Evolutionary conservation across 495 filamentous ascomycete species (phyloP).

Genomic region (Lichina pygmaea): DNA sequence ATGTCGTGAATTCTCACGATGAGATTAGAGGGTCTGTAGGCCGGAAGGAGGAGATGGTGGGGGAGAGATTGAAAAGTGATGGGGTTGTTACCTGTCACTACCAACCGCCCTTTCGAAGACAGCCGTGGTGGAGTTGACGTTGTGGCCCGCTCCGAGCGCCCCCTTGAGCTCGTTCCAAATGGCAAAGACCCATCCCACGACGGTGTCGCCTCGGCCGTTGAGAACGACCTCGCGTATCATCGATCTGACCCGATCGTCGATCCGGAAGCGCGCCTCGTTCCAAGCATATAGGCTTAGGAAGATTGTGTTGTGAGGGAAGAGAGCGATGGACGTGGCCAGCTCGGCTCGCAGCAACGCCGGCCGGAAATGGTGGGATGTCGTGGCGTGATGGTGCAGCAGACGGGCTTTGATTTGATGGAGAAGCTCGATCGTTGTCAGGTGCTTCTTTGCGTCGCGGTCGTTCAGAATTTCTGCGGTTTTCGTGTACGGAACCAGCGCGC

Average conservation of each 20-base stretch:
- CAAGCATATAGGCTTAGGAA: constrained; percentile 45
- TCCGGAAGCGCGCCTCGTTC: constrained; percentile 36
- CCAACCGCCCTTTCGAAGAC: constrained; percentile 46
- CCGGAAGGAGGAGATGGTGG: neutral
- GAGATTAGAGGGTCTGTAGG: constrained; percentile 9
- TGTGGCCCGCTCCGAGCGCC: constrained; percentile 19
- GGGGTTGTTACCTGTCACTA: constrained; percentile 4
- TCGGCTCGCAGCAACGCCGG: constrained; percentile 31
- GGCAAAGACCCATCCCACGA: constrained; percentile 34
- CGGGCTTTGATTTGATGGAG: constrained; percentile 16
- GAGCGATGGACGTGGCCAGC: constrained; percentile 26
- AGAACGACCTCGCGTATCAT: constrained; percentile 23
- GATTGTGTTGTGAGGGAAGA: constrained; percentile 54
- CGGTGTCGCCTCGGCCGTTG: constrained; percentile 13
- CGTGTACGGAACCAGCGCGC: constrained; percentile 13
- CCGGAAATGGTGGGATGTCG: constrained; percentile 26
- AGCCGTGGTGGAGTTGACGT: constrained; percentile 28
- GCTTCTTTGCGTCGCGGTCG: constrained; percentile 5
- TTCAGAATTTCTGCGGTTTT: constrained; percentile 13
- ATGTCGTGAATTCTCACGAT: constrained; percentile 2
- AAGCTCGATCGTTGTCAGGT: constrained; percentile 6
- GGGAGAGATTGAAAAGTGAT: neutral
- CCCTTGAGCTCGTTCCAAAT: constrained; percentile 36
- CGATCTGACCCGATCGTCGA: constrained; percentile 45
- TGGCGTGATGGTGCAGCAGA: constrained; percentile 42